Base-by-base conservation (phyloP, 768 basidiomycete genomes). In the Tylopilus felleus region DNA sequence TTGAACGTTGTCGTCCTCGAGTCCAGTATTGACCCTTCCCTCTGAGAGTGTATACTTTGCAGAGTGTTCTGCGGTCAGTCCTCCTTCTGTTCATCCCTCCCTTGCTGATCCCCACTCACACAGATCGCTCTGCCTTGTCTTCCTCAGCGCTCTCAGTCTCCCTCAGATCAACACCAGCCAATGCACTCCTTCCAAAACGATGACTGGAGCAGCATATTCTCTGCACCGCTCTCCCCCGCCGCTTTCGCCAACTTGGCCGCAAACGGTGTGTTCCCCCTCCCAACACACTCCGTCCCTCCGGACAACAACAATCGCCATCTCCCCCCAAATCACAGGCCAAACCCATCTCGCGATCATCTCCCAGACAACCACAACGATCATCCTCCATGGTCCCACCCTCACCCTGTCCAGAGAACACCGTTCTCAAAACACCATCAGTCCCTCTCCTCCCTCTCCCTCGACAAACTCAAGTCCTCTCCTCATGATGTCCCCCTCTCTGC, bases 171-270 rank as follows among this genome's bases (percentile, higher is more conserved):
- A 29, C n/a, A 36, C 48, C 12, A 12, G 1, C 36, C 44, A 43
- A 70, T 66, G 64, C 68, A 68, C 1, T 12, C 68, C 9, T 22
- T 67, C 46, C 44, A 62, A 7, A 60, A 53, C 50, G 65, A 66
- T n/a, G 76, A 77, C 31, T 89, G 87, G 87, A 71, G 68, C 23
- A 72, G 75, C 59, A 49, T 86, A 19, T 86, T 86, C 67, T 74
- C 85, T n/a, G 66, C 79, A 4, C 82, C 88, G 2, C 73, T 88
- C 47, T 77, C 84, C 55, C 82, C 84, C 7, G 65, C 77, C 41
- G 71, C 82, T 31, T 87, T 86, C 61, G 79, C 82, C 38, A 77
- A 80, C 33, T 77, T 88, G 40, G 77, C 81, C 13, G 79, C 85
- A 4, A 82, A 81, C 62, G 83, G 81, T 60, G 74, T 82, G 43